Evolutionary conservation across 352 stramenopile genomes (phyloP).

Genomic region (Phytophthora sp.): DNA sequence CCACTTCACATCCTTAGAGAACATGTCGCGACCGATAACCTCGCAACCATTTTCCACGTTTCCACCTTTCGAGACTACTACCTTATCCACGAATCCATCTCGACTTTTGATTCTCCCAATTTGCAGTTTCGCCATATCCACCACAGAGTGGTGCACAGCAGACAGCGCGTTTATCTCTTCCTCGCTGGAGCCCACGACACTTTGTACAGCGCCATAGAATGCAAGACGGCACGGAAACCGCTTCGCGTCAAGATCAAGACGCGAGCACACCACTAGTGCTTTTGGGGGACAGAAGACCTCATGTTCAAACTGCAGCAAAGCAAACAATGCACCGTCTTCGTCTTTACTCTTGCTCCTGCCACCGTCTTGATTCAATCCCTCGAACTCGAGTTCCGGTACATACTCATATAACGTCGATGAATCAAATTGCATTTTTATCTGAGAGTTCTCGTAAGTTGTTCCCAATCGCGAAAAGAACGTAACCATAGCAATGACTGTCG

Average conservation of each 20-base stretch:
- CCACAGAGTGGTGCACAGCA: slow-evolving; percentile 12
- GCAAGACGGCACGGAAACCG: slow-evolving; percentile 68
- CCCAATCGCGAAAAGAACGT: slow-evolving; percentile 65
- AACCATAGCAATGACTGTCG: slow-evolving; percentile 67
- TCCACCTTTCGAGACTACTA: slow-evolving; percentile 11
- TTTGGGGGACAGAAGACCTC: slow-evolving; percentile 59
- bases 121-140: slow-evolving; percentile 39
- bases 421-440: slow-evolving; percentile 38
- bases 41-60: slow-evolving; percentile 15
- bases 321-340: slow-evolving; percentile 50
- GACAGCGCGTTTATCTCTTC: slow-evolving; percentile 15
- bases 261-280: slow-evolving; percentile 72
- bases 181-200: slow-evolving; percentile 33
- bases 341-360: not conserved
- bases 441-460: not conserved
- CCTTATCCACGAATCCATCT: slow-evolving; percentile 66
- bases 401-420: slow-evolving; percentile 48
- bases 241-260: slow-evolving; percentile 74
- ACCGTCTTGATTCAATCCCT: not conserved
- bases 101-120: slow-evolving; percentile 75
- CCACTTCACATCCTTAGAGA: slow-evolving; percentile 78
- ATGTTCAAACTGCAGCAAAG: slow-evolving; percentile 75
- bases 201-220: slow-evolving; percentile 66
- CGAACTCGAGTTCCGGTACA: slow-evolving; percentile 41
- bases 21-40: slow-evolving; percentile 78